Evolutionary conservation across 2,329 filamentous ascomycete species (phyloP), one percentile per base, ranked within the genome.

Genomic region (Cryphonectria radicalis): DNA sequence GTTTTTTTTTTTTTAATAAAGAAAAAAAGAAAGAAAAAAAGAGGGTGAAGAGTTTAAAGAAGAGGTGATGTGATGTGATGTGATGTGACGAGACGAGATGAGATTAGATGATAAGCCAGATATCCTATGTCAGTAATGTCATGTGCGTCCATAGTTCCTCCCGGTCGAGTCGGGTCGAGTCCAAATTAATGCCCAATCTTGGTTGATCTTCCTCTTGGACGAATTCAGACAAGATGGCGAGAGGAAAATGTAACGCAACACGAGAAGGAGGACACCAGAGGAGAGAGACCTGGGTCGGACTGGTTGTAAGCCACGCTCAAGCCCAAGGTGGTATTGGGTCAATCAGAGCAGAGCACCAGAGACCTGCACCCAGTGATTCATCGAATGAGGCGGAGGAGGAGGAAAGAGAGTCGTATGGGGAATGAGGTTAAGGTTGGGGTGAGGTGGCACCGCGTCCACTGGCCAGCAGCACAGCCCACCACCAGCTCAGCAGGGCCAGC

Each of bases 261-360:
- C 60, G 46, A 50, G 46, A n/a, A 50, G 4, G 46, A n/a, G 19
- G 19, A 43, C 42, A 43, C 13, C 13, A 43, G 42, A 57, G 40
- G 66, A n/a, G 5, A 25, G 53, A 53, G n/a, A n/a, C 19, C 28
- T 65, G 46, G n/a, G 43, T 63, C n/a, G 62, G 50, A 63, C 40
- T 43, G 57, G 43, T 28, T n/a, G 37, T 65, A 72, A 70, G 68
- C 71, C 68, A 72, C 71, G 66, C 43, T 13, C 42, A 19, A 53
- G 62, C 35, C 46, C 40, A 19, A 13, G 28, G 50, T 11, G 50
- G 35, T 57, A 32, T 32, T 40, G 46, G 64, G 64, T 50, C 64
- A 35, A 35, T 55, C 28, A 46, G 28, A n/a, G 8, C 32, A 57
- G 28, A 57, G 63, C n/a, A n/a, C n/a, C 19, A 14, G 63, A 55